Conservation (phyloP, 208 protist genomes). For the Wallacemonas sp. region DNA sequence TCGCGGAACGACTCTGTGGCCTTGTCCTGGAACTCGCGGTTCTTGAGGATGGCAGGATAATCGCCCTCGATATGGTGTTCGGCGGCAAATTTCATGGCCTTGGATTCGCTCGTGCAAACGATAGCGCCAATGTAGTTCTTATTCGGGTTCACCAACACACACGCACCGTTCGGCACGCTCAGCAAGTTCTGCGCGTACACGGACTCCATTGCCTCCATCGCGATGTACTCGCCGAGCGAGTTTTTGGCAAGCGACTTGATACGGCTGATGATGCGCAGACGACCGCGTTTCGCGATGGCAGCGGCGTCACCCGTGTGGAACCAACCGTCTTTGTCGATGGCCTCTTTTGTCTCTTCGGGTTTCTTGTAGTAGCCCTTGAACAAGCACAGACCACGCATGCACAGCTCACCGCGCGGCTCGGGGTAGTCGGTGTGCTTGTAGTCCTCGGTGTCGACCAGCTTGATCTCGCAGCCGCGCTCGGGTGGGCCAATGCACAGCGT, state of each 20-base stretch:
- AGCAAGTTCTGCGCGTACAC: slow-evolving; percentile 34
- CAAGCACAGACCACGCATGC: slow-evolving; percentile 32
- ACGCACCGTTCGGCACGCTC: slow-evolving; percentile 23
- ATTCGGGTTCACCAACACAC: slow-evolving; percentile 35
- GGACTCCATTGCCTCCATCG: slow-evolving; percentile 43
- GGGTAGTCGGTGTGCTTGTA: slow-evolving; percentile 44
- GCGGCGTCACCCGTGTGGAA: slow-evolving; percentile 66
- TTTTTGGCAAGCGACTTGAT: slow-evolving; percentile 70
- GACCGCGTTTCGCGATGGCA: slow-evolving; percentile 22
- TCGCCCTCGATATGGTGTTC: slow-evolving; percentile 15
- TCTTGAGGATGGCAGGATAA: slow-evolving; percentile 29
- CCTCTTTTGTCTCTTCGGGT: slow-evolving; percentile 37
- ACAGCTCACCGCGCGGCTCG: slow-evolving; percentile 46
- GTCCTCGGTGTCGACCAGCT: slow-evolving; percentile 72
- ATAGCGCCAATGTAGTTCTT: slow-evolving; percentile 35
- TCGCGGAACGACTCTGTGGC: slow-evolving; percentile 27
- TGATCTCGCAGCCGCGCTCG: slow-evolving; percentile 61
- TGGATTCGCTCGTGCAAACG: slow-evolving; percentile 29
- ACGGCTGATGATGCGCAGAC: slow-evolving; percentile 47
- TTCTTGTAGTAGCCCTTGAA: slow-evolving; percentile 68
- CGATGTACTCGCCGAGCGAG: too few species aligned
- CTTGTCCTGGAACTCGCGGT: slow-evolving; percentile 22
- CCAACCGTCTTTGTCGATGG: slow-evolving; percentile 42
- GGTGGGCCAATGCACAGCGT: slow-evolving; percentile 19
- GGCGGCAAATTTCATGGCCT: slow-evolving; percentile 23